Evolutionary conservation across 73 alveolate genomes (phyloP).

Genomic region (Urostyla sp.): DNA sequence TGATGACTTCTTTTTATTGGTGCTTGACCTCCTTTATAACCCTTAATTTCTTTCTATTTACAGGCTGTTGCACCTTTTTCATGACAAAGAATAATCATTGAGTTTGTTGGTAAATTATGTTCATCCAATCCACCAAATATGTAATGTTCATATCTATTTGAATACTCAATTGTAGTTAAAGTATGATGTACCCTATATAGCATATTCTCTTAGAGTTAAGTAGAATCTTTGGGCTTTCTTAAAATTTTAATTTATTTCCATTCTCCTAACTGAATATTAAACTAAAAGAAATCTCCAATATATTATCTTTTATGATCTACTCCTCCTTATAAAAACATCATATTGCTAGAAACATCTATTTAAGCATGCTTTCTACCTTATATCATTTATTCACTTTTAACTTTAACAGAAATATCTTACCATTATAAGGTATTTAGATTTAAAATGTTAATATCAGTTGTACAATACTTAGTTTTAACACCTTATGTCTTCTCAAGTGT

Average conservation of each 20-base stretch:
- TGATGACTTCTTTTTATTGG: constrained; percentile 47
- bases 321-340: constrained; percentile 31
- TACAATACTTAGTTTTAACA: too few species aligned
- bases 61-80: not conserved
- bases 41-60: not conserved
- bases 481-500: too few species aligned
- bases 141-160: not conserved
- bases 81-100: not conserved
- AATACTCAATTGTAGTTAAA: not conserved
- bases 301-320: constrained; percentile 4
- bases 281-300: not conserved
- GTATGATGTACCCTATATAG: constrained; percentile 39
- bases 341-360: too few species aligned
- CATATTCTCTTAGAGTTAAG: too few species aligned
- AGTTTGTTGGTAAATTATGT: not conserved
- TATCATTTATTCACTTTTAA: too few species aligned
- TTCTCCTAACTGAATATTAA: not conserved
- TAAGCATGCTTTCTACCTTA: too few species aligned
- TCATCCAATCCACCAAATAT: constrained; percentile 47
- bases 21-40: constrained; percentile 2
- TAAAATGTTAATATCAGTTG: too few species aligned
- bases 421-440: too few species aligned
- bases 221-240: not conserved
- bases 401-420: too few species aligned
- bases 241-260: constrained; percentile 1